Base-by-base conservation (phyloP, 2,329 filamentous ascomycete species). In the Orbilia ellipsospora region DNA sequence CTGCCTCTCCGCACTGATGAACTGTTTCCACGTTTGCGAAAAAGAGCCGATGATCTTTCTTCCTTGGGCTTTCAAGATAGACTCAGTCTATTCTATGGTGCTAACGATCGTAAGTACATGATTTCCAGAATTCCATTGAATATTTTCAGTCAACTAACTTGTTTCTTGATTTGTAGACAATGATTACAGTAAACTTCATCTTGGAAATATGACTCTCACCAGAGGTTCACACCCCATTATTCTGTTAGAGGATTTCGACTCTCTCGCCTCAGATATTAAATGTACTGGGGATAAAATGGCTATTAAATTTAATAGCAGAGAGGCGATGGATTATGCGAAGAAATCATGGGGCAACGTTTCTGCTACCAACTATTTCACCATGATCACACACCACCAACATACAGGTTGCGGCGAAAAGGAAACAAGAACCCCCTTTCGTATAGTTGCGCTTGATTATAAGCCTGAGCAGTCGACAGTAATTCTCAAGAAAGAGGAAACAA, bases 131-230 rank as follows among this genome's bases (percentile, higher is more conserved):
- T 7, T 42, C 3, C 45, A 20, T 44, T 5, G 31, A 42, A 36
- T 52, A 10, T 50, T 12, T n/a, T n/a, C n/a, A n/a, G n/a, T n/a
- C 5, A 20, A 5, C 18, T 52, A 23, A 23, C 50, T 52, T 18
- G 26, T 20, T 52, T n/a, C n/a, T n/a, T n/a, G n/a, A n/a, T 20
- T 20, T 20, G 16, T 18, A 45, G 56, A 44, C 16, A 13, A 60
- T 18, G 56, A 60, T 23, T 7, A 45, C 15, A 36, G 23, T n/a
- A 60, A 23, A 44, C 36, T 60, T 23, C 56, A 60, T 16, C 23
- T 60, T 23, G 56, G 56, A 44, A 60, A 60, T 23, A 60, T 60
- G 56, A 60, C 56, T 40, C 20, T 60, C 20, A 60, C n/a, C 8
- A 44, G 23, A 18, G 56, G 56, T n/a, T 8, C 56, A 3, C 28